Percentiles rank a stretch among this genome's conserved stretches.
Evolutionary conservation across 441 rosid genomes (phyloP).

Genomic region (Manihot esculenta): DNA sequence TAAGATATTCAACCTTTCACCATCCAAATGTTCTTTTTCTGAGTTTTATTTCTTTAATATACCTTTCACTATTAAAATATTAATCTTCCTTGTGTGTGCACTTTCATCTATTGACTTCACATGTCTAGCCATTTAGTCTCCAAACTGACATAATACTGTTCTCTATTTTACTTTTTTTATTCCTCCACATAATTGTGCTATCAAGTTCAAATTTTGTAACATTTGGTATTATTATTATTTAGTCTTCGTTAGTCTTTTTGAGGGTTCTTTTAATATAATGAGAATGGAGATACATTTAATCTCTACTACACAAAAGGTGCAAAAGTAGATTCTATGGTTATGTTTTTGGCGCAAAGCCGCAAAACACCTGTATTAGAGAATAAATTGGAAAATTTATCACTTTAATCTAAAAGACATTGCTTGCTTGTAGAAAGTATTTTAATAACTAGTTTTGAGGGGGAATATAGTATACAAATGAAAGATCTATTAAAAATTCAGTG

Average conservation of each 20-base stretch:
- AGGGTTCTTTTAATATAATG: background rate
- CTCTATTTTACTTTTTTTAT: background rate
- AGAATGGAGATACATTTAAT: background rate
- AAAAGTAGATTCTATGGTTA: background rate
- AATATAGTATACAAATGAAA: background rate
- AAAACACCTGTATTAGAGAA: background rate
- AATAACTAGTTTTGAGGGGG: background rate
- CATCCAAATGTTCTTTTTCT: background rate
- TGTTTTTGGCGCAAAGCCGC: background rate
- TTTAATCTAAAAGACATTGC: background rate
- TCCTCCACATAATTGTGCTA: background rate
- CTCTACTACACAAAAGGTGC: background rate
- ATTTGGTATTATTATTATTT: too few relatives aligned
- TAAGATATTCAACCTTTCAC: slow-evolving; percentile 30
- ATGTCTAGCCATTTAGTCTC: background rate
- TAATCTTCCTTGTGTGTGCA: background rate
- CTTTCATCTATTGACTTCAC: background rate
- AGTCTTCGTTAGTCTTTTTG: background rate
- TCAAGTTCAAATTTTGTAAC: background rate
- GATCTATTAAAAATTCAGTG: background rate
- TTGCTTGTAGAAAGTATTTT: background rate
- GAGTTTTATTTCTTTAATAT: too few relatives aligned
- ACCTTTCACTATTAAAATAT: too few relatives aligned
- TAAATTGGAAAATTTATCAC: background rate
- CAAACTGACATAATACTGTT: background rate